These are phyloP conservation scores for Suhomyces anneliseae DNA, from an alignment of 1,139 yeast genomes.

Conservation along the genomic window DNA sequence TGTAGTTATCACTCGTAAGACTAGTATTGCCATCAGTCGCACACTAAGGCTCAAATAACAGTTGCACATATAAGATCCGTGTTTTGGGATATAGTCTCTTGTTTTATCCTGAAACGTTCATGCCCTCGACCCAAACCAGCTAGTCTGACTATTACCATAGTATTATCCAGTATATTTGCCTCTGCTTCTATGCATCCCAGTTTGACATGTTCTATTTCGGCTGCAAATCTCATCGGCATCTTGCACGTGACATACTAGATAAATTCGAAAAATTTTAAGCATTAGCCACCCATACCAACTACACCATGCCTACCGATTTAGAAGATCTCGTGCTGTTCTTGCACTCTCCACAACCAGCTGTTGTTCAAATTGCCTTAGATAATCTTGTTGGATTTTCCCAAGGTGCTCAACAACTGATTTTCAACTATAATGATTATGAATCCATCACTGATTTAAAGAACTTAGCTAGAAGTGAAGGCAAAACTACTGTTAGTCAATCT, in stretches of 20 bases:
- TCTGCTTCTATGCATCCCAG: too few relatives aligned
- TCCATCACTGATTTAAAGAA: slow-evolving; percentile 75
- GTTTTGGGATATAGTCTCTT: too few relatives aligned
- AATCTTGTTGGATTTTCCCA: slow-evolving; percentile 81
- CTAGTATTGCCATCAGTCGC: too few relatives aligned
- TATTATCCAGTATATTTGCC: too few relatives aligned
- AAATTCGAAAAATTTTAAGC: slow-evolving; percentile 1
- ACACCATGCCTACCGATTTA: slow-evolving; percentile 55
- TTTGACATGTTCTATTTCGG: neutral
- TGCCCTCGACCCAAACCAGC: too few relatives aligned
- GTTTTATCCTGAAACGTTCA: too few relatives aligned
- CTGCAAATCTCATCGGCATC: neutral
- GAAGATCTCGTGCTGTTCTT: slow-evolving; percentile 78
- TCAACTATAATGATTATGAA: slow-evolving; percentile 67
- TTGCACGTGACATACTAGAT: neutral
- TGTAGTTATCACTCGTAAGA: too few relatives aligned
- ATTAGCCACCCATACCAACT: neutral
- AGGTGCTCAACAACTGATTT: slow-evolving; percentile 64
- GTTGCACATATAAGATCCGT: too few relatives aligned
- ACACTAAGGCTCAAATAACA: too few relatives aligned
- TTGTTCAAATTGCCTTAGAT: slow-evolving; percentile 82
- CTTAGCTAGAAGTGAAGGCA: slow-evolving; percentile 51
- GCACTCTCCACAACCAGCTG: slow-evolving; percentile 80
- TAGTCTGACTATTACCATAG: too few relatives aligned
- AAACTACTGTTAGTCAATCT: slow-evolving; percentile 62